Base-by-base conservation (phyloP, 2,329 filamentous ascomycete genomes). In the Lomentospora prolificans region DNA sequence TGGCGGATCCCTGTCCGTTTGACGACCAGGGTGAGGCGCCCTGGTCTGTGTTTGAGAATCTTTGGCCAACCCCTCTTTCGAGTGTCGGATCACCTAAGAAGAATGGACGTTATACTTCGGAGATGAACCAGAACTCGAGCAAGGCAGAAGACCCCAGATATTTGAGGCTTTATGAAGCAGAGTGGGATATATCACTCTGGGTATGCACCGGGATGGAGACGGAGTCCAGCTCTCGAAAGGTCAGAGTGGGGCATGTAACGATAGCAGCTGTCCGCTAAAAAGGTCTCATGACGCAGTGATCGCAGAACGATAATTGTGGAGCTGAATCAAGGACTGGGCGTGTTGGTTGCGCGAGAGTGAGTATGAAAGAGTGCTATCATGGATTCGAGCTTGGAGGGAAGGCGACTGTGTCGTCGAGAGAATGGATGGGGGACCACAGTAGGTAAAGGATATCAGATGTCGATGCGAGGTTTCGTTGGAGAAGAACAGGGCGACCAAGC, bases 181-280 rank as follows among this genome's bases (percentile, higher is more conserved):
- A n/a, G n/a, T n/a, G n/a, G n/a, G n/a, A n/a, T n/a, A n/a, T n/a
- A n/a, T n/a, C n/a, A n/a, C n/a, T n/a, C n/a, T n/a, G n/a, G n/a
- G n/a, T n/a, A n/a, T n/a, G n/a, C 17, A 25, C 22, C 8, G 44
- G 17, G 44, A 25, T 22, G 17, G 22, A 48, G 44, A 48, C 44
- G 44, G 44, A 41, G 44, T 9, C 44, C 44, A 48, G 44, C 44
- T 48, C 44, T 48, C 44, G n/a, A 48, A 22, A 48, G 44, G 44
- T 25, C 22, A 19, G 44, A 17, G 36, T 41, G 36, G 36, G 36
- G 36, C 19, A 41, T 41, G 36, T 41, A 41, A 41, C 36, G 36
- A 41, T 4, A 17, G 19, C 12, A 41, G 36, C 36, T 41, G n/a
- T 41, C 36, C 36, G 36, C 36, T 41, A 41, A 17, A 41, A 41